Base-by-base conservation (phyloP, 768 basidiomycete species). In the Mycena amicta region DNA sequence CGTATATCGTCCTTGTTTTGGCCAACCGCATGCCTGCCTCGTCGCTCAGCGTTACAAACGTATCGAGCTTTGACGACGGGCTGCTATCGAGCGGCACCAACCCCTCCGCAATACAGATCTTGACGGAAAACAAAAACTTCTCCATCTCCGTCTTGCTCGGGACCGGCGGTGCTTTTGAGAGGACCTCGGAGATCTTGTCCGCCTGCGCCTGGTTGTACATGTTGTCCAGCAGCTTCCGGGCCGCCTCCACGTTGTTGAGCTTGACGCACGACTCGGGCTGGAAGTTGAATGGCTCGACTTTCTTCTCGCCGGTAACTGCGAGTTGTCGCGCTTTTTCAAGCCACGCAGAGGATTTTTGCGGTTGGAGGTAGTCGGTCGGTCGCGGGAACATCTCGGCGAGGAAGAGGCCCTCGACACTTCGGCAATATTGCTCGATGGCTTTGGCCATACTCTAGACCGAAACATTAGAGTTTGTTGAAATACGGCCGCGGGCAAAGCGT, bases 1-100 rank as follows among this genome's bases (percentile, higher is more conserved):
- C 96, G 67, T 98, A 96, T 49, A 98, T 92, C 27, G 95, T 98
- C 49, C 97, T 83, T 8, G 96, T 98, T 79, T 97, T 98, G 23
- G 93, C 95, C 47, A 95, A 73, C 8, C 95, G 86, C 65, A 89
- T 86, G 1, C 96, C 95, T 22, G 85, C 86, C 69, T 95, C 92
- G 66, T 99, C 95, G 64, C 93, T 96, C 29, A 99, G 80, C 12
- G 95, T 98, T 53, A 97, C 89, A 64, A 96, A 98, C 0, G 92
- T 93, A 72, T 96, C 95, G 57, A 95, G 75, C 67, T 79, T 87
- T n/a, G 88, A 84, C n/a, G 83, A 87, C 12, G 90, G 86, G 60
- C 80, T 90, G 57, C 82, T 83, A 63, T 93, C 93, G 47, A 86
- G 72, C 5, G 92, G 81, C 2, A 90, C 83, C n/a, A 97, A 78